These are phyloP conservation scores for Dictyostelium firmibasis DNA, from an alignment of 78 protist genomes.

Conservation along the genomic window DNA sequence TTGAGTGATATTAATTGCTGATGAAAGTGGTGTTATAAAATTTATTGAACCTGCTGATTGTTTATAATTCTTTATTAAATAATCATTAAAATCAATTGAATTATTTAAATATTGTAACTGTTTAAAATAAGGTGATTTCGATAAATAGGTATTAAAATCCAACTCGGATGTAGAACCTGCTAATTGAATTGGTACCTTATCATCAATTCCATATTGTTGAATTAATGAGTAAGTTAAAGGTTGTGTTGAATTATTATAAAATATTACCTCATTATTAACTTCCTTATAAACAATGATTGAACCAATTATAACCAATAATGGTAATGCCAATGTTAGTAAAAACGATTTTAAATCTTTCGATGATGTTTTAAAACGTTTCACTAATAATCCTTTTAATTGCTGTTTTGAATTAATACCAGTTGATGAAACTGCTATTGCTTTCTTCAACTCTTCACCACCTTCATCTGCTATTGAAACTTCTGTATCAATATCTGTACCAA, in stretches of 20 bases:
- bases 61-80: background rate
- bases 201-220: background rate
- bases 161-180: background rate
- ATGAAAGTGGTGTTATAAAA: background rate
- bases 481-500: constrained; percentile 19
- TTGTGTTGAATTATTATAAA: background rate
- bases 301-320: constrained; percentile 17
- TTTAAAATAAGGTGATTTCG: background rate
- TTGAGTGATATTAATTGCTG: background rate
- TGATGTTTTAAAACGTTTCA: constrained; percentile 22
- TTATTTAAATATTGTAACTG: background rate
- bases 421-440: background rate
- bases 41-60: constrained; percentile 13
- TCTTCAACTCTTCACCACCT: background rate
- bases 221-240: background rate
- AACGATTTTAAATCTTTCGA: constrained; percentile 27
- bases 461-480: background rate
- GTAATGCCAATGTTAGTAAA: background rate
- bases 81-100: background rate
- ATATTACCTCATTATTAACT: background rate
- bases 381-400: constrained; percentile 45
- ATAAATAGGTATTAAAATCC: background rate
- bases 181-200: background rate
- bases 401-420: background rate
- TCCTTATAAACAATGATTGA: constrained; percentile 45